Evolutionary conservation across 371 early-diverging fungal genomes (phyloP), one percentile per base, ranked within the genome.

Genomic region (Chytridium lagenaria): DNA sequence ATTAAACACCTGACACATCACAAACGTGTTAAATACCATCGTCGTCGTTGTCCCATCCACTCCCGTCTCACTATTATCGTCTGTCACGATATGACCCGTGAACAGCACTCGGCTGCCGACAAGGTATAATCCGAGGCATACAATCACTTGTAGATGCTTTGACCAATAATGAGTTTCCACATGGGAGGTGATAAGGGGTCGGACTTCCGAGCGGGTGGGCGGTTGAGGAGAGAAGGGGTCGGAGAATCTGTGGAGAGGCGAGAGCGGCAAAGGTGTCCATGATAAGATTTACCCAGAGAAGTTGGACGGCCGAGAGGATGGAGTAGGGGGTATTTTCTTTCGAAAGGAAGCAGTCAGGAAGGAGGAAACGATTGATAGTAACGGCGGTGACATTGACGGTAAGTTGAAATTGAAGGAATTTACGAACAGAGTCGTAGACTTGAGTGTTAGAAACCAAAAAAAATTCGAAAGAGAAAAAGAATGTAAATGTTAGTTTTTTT

Each of bases 331-430:
- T 40, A 3, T 73, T 59, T 30, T 39, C 57, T 0, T 70, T 70
- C 52, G 34, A 77, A 34, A 77, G 72, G n/a, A 76, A 12, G 36
- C 77, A 44, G 49, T 52, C 44, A 82, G 23, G 44, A 66, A 49
- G 37, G 83, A 63, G 23, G 77, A 72, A 22, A 82, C 59, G 34
- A 82, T 7, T 0, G 83, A 72, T 36, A 82, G 64, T 26, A 23
- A 82, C 78, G 37, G 96, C 95, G 23, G 91, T 88, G 75, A 96
- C 89, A 83, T 97, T 97, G 73, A 95, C 95, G 1, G 97, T 93
- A 50, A 98, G 87, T 84, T 97, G 98, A 88, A 97, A 96, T 80
- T 96, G 96, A 78, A 96, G 84, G 85, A 97, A 97, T 81, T 96
- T 96, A 70, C 94, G 90, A n/a, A 98, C 93, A 75, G 92, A 90